A percentile compares a stretch with the other conserved stretches of the same genome.
These are phyloP conservation scores for Populus trichocarpa DNA, from an alignment of 441 rosid genomes.

Conservation along the genomic window DNA sequence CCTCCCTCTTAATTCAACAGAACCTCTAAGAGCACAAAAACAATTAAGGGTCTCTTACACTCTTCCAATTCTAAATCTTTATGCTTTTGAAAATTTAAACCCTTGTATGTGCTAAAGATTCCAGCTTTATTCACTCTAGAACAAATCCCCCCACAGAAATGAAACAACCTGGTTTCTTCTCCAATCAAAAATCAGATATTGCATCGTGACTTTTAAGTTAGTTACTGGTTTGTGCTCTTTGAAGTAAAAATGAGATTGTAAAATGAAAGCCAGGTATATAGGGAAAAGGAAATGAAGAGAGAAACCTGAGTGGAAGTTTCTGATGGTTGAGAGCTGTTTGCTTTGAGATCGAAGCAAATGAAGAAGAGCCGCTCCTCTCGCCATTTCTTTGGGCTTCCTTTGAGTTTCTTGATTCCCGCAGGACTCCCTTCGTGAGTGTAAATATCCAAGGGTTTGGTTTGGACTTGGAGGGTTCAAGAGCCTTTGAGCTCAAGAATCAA, in stretches of 20 bases:
- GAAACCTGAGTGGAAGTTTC: constrained; percentile 44
- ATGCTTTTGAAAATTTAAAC: neutral
- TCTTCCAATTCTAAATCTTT: neutral
- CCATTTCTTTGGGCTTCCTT: constrained; percentile 9
- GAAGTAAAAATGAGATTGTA: neutral
- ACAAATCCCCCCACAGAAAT: neutral
- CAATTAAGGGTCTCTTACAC: neutral
- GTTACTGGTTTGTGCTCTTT: neutral
- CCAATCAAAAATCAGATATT: neutral
- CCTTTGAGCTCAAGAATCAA: too few species aligned
- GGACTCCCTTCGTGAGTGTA: neutral
- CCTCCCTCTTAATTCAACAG: neutral
- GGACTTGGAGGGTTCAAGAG: neutral
- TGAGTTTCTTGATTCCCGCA: neutral
- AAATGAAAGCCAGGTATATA: constrained; percentile 3
- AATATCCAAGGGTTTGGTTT: neutral
- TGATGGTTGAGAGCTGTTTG: constrained; percentile 40
- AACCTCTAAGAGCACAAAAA: neutral
- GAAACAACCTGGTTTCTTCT: neutral
- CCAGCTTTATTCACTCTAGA: neutral
- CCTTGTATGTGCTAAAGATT: neutral
- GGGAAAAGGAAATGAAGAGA: neutral
- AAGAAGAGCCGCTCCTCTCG: constrained; percentile 60
- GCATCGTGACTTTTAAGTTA: neutral
- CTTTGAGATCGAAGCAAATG: constrained; percentile 64